Evolutionary conservation across 352 stramenopile species (phyloP).

Genomic region (Globisporangium okanoganense): DNA sequence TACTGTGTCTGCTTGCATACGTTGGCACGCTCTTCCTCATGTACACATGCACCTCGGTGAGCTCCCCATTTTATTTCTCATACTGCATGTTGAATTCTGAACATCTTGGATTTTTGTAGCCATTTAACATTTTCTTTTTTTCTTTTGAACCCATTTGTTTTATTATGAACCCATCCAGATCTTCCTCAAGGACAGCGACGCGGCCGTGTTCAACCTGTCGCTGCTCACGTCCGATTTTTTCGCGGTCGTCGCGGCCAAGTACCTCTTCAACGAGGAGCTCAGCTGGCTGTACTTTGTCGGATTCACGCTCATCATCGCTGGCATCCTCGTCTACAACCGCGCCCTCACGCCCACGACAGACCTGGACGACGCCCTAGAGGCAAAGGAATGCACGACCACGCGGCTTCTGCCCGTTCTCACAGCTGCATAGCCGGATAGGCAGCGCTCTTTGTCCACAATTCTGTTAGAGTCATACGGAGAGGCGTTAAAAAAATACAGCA

Average conservation of each 20-base stretch:
- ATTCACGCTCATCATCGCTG: slow-evolving; percentile 72
- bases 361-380: slow-evolving; percentile 28
- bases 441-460: neutral
- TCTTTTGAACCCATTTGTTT: slow-evolving; percentile 2
- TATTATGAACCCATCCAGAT: slow-evolving; percentile 18
- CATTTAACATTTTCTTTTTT: neutral
- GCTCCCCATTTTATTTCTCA: slow-evolving; percentile 27
- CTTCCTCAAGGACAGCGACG: slow-evolving; percentile 85
- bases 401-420: slow-evolving; percentile 10
- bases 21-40: slow-evolving; percentile 85
- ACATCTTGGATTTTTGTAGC: too few relatives aligned
- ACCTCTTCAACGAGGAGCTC: slow-evolving; percentile 80
- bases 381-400: slow-evolving; percentile 24
- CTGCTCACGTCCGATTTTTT: slow-evolving; percentile 96
- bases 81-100: neutral
- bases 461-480: too few relatives aligned
- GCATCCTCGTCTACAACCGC: slow-evolving; percentile 74
- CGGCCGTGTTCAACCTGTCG: slow-evolving; percentile 95
- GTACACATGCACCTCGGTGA: slow-evolving; percentile 86
- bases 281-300: slow-evolving; percentile 87
- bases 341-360: slow-evolving; percentile 36
- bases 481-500: neutral
- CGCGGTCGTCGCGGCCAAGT: slow-evolving; percentile 88
- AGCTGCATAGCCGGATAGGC: neutral
- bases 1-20: slow-evolving; percentile 68